Evolutionary conservation across 805 yeast genomes (phyloP), one percentile per base, ranked within the genome.

Genomic region (Nakazawaea ambrosiae): DNA sequence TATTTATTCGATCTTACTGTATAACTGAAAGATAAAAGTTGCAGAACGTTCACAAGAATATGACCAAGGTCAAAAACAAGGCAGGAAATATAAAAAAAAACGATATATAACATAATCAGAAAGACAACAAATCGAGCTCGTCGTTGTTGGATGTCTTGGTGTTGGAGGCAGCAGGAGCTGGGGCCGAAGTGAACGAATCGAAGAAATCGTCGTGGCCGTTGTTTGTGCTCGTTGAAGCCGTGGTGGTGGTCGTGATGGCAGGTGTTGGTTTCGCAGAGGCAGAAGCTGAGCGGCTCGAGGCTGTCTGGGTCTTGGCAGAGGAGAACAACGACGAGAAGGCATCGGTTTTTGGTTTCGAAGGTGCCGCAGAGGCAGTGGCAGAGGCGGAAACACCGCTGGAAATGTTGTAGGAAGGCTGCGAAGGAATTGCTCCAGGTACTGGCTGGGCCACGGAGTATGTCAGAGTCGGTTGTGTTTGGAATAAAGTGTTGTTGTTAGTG

Each of bases 251-350:
- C 24, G 46, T 35, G 5, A 49, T 20, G 10, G 14, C 48, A 28
- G 16, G 49, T 17, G 33, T 45, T 46, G n/a, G 49, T 17, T 3
- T 40, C 10, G 31, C 7, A 14, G 16, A 15, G 11, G 16, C 23
- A 10, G 40, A 27, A 15, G 27, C 14, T 14, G 36, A 11, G n/a
- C 36, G 32, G 27, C 36, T 31, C 8, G 35, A 16, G 19, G 24
- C 16, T 40, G 40, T 40, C 47, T 62, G 58, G 35, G 77, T 59
- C 51, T 81, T 78, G 5, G 94, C 94, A 20, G 75, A 59, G 7
- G 74, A 64, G 49, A 83, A 77, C 45, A 83, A 63, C 3, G 83
- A 76, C 18, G 89, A 79, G 57, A 83, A 83, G 1, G 89, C 82
- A 51, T 83, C 92, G 42, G 63, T 66, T 37, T 63, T 65, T 4